These are phyloP conservation scores for Neofusicoccum cordaticola DNA, from an alignment of 2,329 filamentous ascomycete species.

Conservation along the genomic window DNA sequence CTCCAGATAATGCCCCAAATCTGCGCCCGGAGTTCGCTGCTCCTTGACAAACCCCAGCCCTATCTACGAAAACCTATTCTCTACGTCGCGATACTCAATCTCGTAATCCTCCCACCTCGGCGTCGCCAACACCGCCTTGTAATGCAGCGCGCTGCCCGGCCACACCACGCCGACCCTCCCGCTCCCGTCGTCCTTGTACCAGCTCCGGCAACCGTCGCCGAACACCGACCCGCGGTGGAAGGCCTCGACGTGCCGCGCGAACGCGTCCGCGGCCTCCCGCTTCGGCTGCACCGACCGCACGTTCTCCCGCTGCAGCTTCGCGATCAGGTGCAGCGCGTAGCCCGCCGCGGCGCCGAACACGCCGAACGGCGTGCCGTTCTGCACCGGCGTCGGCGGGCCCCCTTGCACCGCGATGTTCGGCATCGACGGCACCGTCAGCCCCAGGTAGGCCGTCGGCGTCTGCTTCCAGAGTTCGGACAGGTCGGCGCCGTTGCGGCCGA, in stretches of 20 bases:
- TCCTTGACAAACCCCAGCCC: too few relatives aligned
- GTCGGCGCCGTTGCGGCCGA: constrained; percentile 40
- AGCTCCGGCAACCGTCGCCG: constrained; percentile 44
- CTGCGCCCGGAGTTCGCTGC: too few relatives aligned
- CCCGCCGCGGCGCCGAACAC: constrained; percentile 38
- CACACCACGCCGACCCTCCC: constrained; percentile 44
- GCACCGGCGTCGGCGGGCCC: constrained; percentile 32
- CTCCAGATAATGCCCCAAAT: too few relatives aligned
- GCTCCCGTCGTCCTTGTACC: constrained; percentile 46
- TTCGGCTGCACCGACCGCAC: constrained; percentile 41
- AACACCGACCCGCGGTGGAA: constrained; percentile 52
- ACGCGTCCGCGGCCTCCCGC: constrained; percentile 42
- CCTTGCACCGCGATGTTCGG: constrained; percentile 18
- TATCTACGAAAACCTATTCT: too few relatives aligned
- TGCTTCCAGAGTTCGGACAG: constrained; percentile 41
- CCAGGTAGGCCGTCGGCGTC: constrained; percentile 41
- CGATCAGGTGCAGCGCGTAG: constrained; percentile 43
- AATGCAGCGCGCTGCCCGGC: constrained; percentile 52
- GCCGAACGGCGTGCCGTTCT: constrained; percentile 46
- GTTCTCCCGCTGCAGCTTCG: constrained; percentile 47
- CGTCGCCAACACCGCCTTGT: constrained; percentile 23
- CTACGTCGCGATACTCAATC: too few relatives aligned
- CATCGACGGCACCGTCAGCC: constrained; percentile 34
- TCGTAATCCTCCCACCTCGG: too few relatives aligned
- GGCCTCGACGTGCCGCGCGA: constrained; percentile 45